phyloP scores from a whole-genome alignment of 495 filamentous ascomycete species.

The Aspergillus haitiensis region DNA sequence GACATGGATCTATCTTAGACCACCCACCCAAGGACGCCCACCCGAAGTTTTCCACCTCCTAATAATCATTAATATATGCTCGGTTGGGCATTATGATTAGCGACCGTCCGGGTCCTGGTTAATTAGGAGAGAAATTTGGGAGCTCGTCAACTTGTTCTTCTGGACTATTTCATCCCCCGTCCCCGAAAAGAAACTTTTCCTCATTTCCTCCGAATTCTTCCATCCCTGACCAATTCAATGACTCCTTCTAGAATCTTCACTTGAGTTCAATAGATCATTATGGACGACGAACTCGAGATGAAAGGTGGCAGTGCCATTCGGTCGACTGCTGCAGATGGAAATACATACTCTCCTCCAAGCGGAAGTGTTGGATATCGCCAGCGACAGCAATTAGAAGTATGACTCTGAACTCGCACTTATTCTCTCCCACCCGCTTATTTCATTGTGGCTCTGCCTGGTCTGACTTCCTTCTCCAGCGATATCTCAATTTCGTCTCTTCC shows the following conservation, averaged over 20 bases:
- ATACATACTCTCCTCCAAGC: conserved; percentile 12
- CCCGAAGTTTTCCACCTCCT: too few species aligned
- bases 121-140: too few species aligned
- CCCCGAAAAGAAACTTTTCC: too few species aligned
- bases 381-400: conserved; percentile 30
- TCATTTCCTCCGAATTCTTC: too few species aligned
- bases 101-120: too few species aligned
- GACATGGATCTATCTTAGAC: neutral
- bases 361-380: conserved; percentile 25
- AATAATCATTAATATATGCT: too few species aligned
- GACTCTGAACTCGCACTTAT: neutral
- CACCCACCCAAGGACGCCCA: neutral
- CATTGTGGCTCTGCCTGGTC: neutral
- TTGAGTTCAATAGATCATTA: neutral
- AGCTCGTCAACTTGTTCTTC: too few species aligned
- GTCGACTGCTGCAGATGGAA: conserved; percentile 21
- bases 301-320: conserved; percentile 26
- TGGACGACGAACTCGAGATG: conserved; percentile 28
- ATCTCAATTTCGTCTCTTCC: conserved; percentile 38
- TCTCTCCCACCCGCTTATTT: neutral
- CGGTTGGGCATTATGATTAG: too few species aligned
- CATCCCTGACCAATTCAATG: too few species aligned
- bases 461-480: conserved; percentile 28
- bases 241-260: too few species aligned
- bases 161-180: too few species aligned